Conservation (phyloP, 192 early-diverging fungal genomes). For the Rhizoclosmatium globosum region DNA sequence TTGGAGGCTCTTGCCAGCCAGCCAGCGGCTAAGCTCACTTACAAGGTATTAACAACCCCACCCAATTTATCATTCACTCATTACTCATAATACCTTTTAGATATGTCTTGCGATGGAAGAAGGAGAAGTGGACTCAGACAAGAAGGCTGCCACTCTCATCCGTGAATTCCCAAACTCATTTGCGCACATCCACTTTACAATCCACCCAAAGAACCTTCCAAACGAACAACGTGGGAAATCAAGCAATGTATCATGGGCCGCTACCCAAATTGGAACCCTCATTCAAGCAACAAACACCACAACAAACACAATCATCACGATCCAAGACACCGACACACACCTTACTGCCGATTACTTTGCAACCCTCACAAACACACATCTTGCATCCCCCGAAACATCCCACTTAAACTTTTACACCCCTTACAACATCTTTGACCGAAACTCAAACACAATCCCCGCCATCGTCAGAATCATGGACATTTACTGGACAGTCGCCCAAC, state of each 20-base stretch:
- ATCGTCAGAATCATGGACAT: constrained; percentile 70
- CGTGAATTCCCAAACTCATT: constrained; percentile 54
- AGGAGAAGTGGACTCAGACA: constrained; percentile 50
- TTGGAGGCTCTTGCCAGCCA: constrained; percentile 59
- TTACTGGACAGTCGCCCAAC: constrained; percentile 66
- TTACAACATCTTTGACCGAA: constrained; percentile 42
- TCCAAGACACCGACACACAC: constrained; percentile 65
- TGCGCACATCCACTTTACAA: constrained; percentile 53
- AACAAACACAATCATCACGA: constrained; percentile 52
- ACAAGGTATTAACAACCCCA: constrained; percentile 43
- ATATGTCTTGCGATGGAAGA: constrained; percentile 70
- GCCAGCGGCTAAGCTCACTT: background rate
- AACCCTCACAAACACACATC: constrained; percentile 16
- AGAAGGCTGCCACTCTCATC: constrained; percentile 53
- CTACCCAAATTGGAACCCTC: constrained; percentile 48
- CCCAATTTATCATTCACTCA: too few relatives aligned
- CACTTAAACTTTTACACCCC: background rate
- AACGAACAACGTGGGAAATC: constrained; percentile 66
- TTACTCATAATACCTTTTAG: constrained; percentile 15
- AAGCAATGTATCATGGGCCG: constrained; percentile 61
- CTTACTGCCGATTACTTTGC: constrained; percentile 63
- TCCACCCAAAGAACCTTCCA: constrained; percentile 50
- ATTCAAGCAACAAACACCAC: constrained; percentile 16
- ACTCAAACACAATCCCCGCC: constrained; percentile 63
- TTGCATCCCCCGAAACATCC: background rate